Conservation (phyloP, 2,329 filamentous ascomycete genomes). For the Pseudogymnoascus sp. region DNA sequence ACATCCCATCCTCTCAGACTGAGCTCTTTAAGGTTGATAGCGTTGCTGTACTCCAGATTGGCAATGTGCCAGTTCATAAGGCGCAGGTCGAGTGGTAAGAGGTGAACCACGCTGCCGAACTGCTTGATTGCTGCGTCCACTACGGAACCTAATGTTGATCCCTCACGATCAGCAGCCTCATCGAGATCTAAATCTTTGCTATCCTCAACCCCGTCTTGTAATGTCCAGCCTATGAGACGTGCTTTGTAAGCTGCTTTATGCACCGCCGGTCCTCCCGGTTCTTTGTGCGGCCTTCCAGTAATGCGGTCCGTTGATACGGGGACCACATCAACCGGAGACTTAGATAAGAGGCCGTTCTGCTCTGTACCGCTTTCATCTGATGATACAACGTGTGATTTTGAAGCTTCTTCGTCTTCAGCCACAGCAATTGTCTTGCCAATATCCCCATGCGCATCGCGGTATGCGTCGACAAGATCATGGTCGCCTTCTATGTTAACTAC, state of each 20-base stretch:
- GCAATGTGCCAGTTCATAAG: conserved; percentile 97
- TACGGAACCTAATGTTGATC: conserved; percentile 77
- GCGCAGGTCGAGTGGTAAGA: conserved; percentile 79
- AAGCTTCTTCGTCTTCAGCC: conserved; percentile 61
- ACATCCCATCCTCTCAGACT: conserved; percentile 94
- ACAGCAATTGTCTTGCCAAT: conserved; percentile 64
- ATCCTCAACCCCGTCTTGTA: conserved; percentile 56
- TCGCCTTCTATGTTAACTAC: conserved; percentile 74
- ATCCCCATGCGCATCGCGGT: conserved; percentile 67
- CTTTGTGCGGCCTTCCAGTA: conserved; percentile 64
- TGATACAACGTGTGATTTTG: conserved; percentile 41
- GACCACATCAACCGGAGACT: conserved; percentile 41
- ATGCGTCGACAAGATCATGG: conserved; percentile 70
- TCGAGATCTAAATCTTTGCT: conserved; percentile 66
- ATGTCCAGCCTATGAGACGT: conserved; percentile 71
- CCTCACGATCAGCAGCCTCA: conserved; percentile 48
- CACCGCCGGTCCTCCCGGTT: conserved; percentile 60
- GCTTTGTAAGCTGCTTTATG: conserved; percentile 70
- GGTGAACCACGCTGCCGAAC: conserved; percentile 73
- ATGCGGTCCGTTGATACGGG: conserved; percentile 59
- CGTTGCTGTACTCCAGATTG: conserved; percentile 96
- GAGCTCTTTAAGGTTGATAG: conserved; percentile 75
- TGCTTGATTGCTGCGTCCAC: conserved; percentile 87
- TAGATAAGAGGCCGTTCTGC: conserved; percentile 13
- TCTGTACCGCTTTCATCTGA: background rate